Conservation (phyloP, 306 rosid species). For the Betula pendula region DNA sequence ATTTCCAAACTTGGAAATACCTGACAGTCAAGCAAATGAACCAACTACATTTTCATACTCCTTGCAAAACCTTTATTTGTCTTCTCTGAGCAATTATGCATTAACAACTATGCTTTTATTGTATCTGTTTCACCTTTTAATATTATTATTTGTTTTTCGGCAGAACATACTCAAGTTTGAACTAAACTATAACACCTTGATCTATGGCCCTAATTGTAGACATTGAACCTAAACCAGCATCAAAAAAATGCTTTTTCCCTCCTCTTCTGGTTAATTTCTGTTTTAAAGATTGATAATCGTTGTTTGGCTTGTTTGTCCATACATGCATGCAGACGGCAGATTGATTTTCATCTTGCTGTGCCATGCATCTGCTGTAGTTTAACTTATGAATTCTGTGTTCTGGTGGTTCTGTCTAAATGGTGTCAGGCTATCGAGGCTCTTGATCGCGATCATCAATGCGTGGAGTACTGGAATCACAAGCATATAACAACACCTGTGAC, state of each 20-base stretch:
- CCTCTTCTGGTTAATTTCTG: neutral
- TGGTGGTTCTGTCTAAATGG: slow-evolving; percentile 19
- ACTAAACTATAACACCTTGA: too few species aligned
- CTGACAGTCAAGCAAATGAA: neutral
- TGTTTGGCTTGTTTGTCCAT: neutral
- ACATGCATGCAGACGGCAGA: neutral
- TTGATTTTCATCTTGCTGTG: slow-evolving; percentile 12
- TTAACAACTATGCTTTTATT: neutral
- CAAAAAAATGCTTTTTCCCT: neutral
- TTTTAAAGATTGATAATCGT: neutral
- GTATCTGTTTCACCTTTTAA: neutral
- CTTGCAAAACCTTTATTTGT: neutral
- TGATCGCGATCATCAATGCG: slow-evolving; percentile 64
- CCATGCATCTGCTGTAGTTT: slow-evolving; percentile 11
- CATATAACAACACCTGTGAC: slow-evolving; percentile 14
- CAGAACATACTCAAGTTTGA: too few species aligned
- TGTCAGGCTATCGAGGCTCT: slow-evolving; percentile 77
- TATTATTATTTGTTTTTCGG: too few species aligned
- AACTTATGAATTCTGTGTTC: slow-evolving; percentile 19
- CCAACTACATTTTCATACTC: neutral
- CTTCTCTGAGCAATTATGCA: neutral
- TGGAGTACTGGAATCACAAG: slow-evolving; percentile 79
- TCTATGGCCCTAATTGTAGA: too few species aligned
- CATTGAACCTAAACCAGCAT: too few species aligned
- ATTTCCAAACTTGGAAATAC: neutral